Conservation (phyloP, 345 rosid genomes). For the Pugionium dolabratum region DNA sequence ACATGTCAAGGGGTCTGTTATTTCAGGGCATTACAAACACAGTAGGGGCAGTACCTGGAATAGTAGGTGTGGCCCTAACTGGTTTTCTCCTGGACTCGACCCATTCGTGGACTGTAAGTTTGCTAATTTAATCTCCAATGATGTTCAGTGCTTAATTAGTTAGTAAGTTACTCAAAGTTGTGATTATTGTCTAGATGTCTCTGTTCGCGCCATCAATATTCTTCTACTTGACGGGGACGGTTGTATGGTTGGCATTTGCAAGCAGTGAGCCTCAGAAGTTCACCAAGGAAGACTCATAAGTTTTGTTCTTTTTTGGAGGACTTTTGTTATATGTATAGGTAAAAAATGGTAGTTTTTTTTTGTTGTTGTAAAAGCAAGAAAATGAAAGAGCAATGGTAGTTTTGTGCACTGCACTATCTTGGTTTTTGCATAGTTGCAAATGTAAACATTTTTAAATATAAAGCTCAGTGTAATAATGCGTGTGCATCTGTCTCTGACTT, state of each 20-base stretch:
- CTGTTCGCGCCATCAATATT: slow-evolving; percentile 85
- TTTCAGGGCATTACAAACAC: slow-evolving; percentile 88
- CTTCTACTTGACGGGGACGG: slow-evolving; percentile 88
- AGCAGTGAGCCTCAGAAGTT: slow-evolving; percentile 87
- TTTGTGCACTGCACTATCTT: slow-evolving; percentile 35
- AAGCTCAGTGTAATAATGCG: not conserved
- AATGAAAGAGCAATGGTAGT: slow-evolving; percentile 30
- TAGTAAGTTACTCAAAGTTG: not conserved
- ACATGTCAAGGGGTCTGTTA: not conserved
- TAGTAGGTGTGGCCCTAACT: slow-evolving; percentile 87
- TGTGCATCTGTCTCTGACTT: not conserved
- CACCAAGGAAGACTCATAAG: slow-evolving; percentile 44
- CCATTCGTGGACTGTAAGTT: slow-evolving; percentile 95
- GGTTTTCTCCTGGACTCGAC: slow-evolving; percentile 91
- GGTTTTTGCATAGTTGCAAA: slow-evolving; percentile 25
- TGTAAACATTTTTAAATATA: not conserved
- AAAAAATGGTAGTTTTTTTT: slow-evolving; percentile 9
- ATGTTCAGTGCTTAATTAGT: not conserved
- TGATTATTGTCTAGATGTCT: slow-evolving; percentile 52
- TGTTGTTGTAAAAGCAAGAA: slow-evolving; percentile 6
- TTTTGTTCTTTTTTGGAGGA: slow-evolving; percentile 19
- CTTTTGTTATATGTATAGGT: slow-evolving; percentile 32
- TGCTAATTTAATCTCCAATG: not conserved
- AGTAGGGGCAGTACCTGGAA: slow-evolving; percentile 90
- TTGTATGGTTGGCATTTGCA: slow-evolving; percentile 84